A percentile compares a stretch with the other conserved stretches of the same genome.
Conservation (phyloP, 2,329 filamentous ascomycete genomes). For the Penicillium sp. region DNA sequence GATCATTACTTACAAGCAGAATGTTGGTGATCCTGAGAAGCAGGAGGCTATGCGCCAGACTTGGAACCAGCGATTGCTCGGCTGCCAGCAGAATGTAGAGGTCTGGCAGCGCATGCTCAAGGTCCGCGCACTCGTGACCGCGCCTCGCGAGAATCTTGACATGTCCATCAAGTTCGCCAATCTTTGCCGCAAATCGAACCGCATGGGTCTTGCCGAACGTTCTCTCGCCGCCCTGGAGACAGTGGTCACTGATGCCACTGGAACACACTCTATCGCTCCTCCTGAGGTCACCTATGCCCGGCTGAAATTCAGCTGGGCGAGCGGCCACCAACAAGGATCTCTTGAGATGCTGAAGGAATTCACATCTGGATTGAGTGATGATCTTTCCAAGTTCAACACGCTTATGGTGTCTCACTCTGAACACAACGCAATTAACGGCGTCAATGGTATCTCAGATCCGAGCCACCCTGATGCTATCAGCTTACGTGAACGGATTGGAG, state of each 20-base stretch:
- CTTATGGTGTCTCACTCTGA: constrained; percentile 38
- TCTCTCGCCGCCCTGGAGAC: constrained; percentile 88
- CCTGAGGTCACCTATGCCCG: constrained; percentile 94
- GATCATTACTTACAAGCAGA: constrained; percentile 96
- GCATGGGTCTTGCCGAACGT: constrained; percentile 92
- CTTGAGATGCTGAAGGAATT: constrained; percentile 63
- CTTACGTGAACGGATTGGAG: constrained; percentile 44
- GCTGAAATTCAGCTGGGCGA: constrained; percentile 94
- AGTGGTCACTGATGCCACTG: constrained; percentile 53
- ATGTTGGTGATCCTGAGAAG: constrained; percentile 73
- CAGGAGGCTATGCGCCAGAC: constrained; percentile 87
- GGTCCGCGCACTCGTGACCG: constrained; percentile 86
- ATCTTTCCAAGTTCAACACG: constrained; percentile 52
- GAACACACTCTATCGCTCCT: constrained; percentile 43
- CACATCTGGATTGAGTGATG: constrained; percentile 59
- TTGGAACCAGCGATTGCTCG: constrained; percentile 93
- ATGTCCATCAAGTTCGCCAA: constrained; percentile 99
- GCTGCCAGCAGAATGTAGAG: constrained; percentile 94
- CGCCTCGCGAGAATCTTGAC: constrained; percentile 88
- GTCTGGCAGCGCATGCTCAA: constrained; percentile 99
- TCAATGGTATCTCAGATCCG: constrained; percentile 49
- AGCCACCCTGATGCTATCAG: constrained; percentile 40
- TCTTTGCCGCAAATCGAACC: constrained; percentile 91
- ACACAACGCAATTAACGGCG: constrained; percentile 46
- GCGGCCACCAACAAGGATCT: constrained; percentile 65